A percentile compares a stretch with the other conserved stretches of the same genome.
phyloP scores from a whole-genome alignment of 208 protist genomes.

The Sergeia podlipaevii region DNA sequence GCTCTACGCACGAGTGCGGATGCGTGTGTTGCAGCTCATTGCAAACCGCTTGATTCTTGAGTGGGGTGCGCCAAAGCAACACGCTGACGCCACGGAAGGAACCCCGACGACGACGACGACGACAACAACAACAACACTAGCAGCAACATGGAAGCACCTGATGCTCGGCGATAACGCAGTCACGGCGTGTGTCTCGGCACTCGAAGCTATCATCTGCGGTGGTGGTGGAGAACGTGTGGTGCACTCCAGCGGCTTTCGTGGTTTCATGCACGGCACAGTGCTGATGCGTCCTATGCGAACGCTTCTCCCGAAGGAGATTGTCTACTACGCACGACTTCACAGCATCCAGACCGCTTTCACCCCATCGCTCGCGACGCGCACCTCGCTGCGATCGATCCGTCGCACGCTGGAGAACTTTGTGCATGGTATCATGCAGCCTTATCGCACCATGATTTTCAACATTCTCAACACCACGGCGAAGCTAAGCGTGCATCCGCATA shows the following conservation, averaged over 20 bases:
- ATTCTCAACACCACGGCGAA: conserved; percentile 65
- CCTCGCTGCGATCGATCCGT: conserved; percentile 38
- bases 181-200: conserved; percentile 29
- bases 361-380: conserved; percentile 45
- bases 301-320: conserved; percentile 60
- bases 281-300: conserved; percentile 59
- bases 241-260: conserved; percentile 37
- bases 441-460: conserved; percentile 80
- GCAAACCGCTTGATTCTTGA: conserved; percentile 17
- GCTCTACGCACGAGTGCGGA: conserved; percentile 40
- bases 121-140: not conserved
- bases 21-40: conserved; percentile 31
- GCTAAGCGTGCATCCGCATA: conserved; percentile 23
- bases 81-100: too few species aligned
- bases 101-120: not conserved
- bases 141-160: conserved; percentile 27
- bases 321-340: conserved; percentile 51
- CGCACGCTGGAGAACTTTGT: conserved; percentile 71
- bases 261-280: conserved; percentile 37
- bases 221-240: conserved; percentile 30
- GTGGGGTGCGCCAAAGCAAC: conserved; percentile 8
- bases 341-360: conserved; percentile 48
- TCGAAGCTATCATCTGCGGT: conserved; percentile 59
- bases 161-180: conserved; percentile 60
- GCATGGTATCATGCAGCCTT: conserved; percentile 29